Evolutionary conservation across 1,284 basidiomycete genomes (phyloP), one percentile per base, ranked within the genome.

Genomic region (Lentinula novae-zelandiae): DNA sequence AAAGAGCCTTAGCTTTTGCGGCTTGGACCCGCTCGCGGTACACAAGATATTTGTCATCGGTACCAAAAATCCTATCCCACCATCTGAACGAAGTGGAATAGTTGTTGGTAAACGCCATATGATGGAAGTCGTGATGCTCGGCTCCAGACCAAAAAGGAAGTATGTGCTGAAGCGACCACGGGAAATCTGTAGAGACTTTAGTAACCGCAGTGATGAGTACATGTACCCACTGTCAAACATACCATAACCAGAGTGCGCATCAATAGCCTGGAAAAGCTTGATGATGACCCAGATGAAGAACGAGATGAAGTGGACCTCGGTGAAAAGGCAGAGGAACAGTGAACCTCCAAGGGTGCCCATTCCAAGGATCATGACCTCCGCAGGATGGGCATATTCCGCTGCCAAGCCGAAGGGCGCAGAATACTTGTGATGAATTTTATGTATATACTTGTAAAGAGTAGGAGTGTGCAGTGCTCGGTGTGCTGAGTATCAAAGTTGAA

Each of bases 81-180:
- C 92, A 96, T 58, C 94, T 85, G 86, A 96, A 96, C 15, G 89
- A 92, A 36, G 94, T 95, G 17, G 92, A 90, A 75, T 84, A 96
- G 81, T 95, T 95, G 82, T 93, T 93, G 60, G 85, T 85, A 77
- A 93, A 93, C 1, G 90, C 87, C 92, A 93, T 93, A 77, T 96
- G 93, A 75, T 96, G 94, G 84, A 93, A 96, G 72, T 95, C 96
- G 75, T 98, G 96, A 81, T 98, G 96, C 71, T 99, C 97, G 0
- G 96, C 97, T 55, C 97, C 96, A 27, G 95, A 94, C 96, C 96
- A 99, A 84, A 98, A 94, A 3, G 96, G 96, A 34, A 99, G 63
- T 70, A 94, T 89, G 81, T 96, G 89, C 70, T 95, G 90, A 64
- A 99, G 81, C n/a, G 93, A 96, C 95, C 94, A 96, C 3, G 95